Evolutionary conservation across 2,329 filamentous ascomycete species (phyloP).

Genomic region (Trichophyton schoenleinii): DNA sequence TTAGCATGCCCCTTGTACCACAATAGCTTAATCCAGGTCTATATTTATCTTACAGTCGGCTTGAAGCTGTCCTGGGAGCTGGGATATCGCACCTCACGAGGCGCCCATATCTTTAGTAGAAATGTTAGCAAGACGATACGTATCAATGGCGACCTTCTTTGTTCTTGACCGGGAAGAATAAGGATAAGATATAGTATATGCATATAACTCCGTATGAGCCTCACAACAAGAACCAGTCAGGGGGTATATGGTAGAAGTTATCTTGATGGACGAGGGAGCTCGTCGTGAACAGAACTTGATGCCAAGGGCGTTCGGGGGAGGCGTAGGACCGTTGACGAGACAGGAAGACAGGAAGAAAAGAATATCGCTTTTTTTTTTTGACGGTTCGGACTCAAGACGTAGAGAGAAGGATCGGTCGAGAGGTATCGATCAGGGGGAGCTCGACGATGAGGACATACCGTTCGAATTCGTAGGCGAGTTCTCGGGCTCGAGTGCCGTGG

Average conservation of each 20-base stretch:
- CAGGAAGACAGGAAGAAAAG: constrained; percentile 7
- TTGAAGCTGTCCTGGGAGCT: constrained; percentile 82
- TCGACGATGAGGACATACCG: constrained; percentile 61
- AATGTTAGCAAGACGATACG: background rate
- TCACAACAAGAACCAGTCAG: constrained; percentile 1
- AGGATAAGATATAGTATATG: constrained; percentile 6
- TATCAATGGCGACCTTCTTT: background rate
- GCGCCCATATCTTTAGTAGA: constrained; percentile 67
- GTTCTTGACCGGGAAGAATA: background rate
- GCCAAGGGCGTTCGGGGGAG: constrained; percentile 9
- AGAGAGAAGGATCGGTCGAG: constrained; percentile 13
- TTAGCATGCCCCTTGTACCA: constrained; percentile 12
- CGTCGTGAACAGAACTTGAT: background rate
- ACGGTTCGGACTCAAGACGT: constrained; percentile 14
- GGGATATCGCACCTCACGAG: constrained; percentile 98
- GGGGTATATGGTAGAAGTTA: background rate
- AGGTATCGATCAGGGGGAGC: constrained; percentile 21
- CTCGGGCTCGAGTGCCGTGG: constrained; percentile 94
- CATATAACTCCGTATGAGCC: background rate
- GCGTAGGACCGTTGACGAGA: constrained; percentile 4
- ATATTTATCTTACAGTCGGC: constrained; percentile 69
- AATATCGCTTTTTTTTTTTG: constrained; percentile 9
- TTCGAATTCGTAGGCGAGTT: constrained; percentile 99
- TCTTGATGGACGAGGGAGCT: constrained; percentile 1
- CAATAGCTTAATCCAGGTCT: background rate